Percentiles rank a stretch among this genome's conserved stretches.
Conservation (phyloP, 345 rosid genomes). For the Boechera retrofracta region DNA sequence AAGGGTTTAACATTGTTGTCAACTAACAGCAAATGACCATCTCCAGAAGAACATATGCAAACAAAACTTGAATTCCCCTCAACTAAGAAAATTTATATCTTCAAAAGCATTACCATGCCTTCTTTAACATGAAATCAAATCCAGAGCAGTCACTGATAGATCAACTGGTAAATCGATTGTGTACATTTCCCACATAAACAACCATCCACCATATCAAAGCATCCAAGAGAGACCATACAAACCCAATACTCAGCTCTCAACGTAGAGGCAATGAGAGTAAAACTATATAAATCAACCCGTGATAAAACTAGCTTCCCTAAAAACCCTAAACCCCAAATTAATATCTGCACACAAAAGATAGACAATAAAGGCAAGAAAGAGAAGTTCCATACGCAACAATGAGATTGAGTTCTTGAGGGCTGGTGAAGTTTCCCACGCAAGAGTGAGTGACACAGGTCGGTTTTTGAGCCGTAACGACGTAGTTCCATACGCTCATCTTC, state of each 20-base stretch:
- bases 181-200: background rate
- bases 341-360: background rate
- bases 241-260: background rate
- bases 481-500: conserved; percentile 58
- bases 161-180: background rate
- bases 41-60: conserved; percentile 2
- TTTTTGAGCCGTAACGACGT: conserved; percentile 67
- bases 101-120: conserved; percentile 3
- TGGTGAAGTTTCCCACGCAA: conserved; percentile 95
- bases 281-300: background rate
- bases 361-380: background rate
- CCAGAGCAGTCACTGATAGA: background rate
- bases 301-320: background rate
- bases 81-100: background rate
- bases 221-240: background rate
- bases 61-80: background rate
- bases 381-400: conserved; percentile 65
- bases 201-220: background rate
- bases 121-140: conserved; percentile 2
- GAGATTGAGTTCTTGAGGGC: conserved; percentile 93
- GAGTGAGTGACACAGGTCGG: conserved; percentile 93
- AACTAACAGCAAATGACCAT: conserved; percentile 19
- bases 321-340: conserved; percentile 23
- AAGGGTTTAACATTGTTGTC: background rate
- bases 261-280: background rate